phyloP scores from a whole-genome alignment of 2,329 filamentous ascomycete species.

The Grosmannia penicillata region DNA sequence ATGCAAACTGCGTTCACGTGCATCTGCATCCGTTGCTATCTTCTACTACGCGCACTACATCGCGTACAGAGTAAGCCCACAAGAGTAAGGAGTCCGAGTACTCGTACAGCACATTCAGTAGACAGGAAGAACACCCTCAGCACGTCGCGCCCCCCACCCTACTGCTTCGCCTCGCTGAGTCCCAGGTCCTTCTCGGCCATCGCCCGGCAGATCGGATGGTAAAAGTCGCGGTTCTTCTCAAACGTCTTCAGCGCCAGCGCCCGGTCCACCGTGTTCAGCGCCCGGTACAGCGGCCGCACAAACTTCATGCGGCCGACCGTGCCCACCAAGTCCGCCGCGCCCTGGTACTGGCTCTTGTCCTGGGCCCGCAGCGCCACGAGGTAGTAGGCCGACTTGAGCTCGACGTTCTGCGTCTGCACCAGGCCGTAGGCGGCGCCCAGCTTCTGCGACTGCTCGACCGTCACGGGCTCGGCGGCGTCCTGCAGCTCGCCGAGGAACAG shows the following conservation, averaged over 20 bases:
- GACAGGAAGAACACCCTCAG: not conserved
- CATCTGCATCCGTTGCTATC: no score
- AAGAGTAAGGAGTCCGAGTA: no score
- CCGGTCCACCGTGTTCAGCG: slow-evolving; percentile 59
- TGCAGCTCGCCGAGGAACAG: slow-evolving; percentile 79
- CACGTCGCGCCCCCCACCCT: not conserved
- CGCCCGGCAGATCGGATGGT: slow-evolving; percentile 79
- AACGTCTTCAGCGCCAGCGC: slow-evolving; percentile 69
- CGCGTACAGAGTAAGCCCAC: no score
- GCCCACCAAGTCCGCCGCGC: slow-evolving; percentile 61
- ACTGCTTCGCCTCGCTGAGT: slow-evolving; percentile 8
- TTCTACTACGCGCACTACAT: no score
- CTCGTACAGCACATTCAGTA: no score
- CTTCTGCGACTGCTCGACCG: slow-evolving; percentile 47
- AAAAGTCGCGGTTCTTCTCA: slow-evolving; percentile 77
- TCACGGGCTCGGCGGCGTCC: slow-evolving; percentile 48
- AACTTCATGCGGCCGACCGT: slow-evolving; percentile 94
- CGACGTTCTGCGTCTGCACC: slow-evolving; percentile 64
- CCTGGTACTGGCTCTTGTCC: slow-evolving; percentile 52
- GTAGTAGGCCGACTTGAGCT: slow-evolving; percentile 70
- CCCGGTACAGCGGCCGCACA: slow-evolving; percentile 70
- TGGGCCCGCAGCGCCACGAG: slow-evolving; percentile 63
- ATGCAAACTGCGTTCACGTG: no score
- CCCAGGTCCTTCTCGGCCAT: slow-evolving; percentile 79
- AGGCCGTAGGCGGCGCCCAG: slow-evolving; percentile 68